Evolutionary conservation across 495 filamentous ascomycete species (phyloP), one percentile per base, ranked within the genome.

Genomic region (Parmelia sp.): DNA sequence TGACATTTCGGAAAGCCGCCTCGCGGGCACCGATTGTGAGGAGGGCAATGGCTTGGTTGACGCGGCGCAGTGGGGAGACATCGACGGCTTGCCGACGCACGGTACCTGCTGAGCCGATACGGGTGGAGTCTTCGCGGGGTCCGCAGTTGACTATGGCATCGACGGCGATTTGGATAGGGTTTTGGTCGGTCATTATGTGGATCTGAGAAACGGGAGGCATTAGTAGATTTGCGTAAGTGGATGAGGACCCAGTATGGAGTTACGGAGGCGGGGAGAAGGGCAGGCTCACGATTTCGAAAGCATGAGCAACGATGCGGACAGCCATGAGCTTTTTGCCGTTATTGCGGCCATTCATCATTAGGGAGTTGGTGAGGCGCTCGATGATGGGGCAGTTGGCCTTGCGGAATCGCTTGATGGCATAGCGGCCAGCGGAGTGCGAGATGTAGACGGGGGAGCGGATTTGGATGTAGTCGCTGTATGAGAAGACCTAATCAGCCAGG

Each of bases 271-370:
- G 15, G 23, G 44, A 40, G 61, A 31, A 53, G 61, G 19, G 21
- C n/a, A 36, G 61, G 85, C 92, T 80, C 86, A 96, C 92, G 77
- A 99, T 97, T 83, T 97, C 95, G 80, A 99, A 99, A 71, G 93
- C 80, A 83, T 99, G 94, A 67, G 93, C 92, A 74, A 99, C 93
- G 69, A 99, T 99, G 79, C 94, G 92, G 78, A 97, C 92, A 76
- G 94, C 95, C 91, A 95, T 96, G 69, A 97, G 88, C 90, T 99
- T 99, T 89, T 99, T 99, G 81, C 94, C 94, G 90, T 96, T 97
- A 88, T 99, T 99, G 81, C 94, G 95, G 77, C 94, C 94, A 86
- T 99, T 96, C 95, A 97, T 97, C 94, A 99, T 99, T 72, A 99
- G 87, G 33, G 94, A 97, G 87, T 99, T 99, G 83, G 95, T 97